Evolutionary conservation across 306 rosid species (phyloP), one percentile per base, ranked within the genome.

Genomic region (Trifolium pratense): DNA sequence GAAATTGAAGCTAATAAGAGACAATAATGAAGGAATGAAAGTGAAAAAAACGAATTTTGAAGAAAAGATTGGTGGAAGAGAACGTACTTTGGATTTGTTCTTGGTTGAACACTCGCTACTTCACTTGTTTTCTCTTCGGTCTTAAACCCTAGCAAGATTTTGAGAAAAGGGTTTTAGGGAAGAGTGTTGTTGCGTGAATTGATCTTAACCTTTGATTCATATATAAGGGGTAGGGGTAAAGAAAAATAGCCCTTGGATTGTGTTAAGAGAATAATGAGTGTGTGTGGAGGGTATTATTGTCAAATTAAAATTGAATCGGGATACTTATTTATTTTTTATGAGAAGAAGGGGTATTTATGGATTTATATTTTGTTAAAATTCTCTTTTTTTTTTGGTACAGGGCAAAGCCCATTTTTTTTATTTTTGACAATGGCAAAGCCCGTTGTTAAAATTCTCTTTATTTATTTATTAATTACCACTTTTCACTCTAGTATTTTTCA

Each of bases 51-150:
- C 9, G 39, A 6, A 34, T 34, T 6, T 6, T 34, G 29, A 52
- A 20, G 14, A 18, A 8, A 53, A 23, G 14, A 7, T 55, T 55
- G 34, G n/a, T 21, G 62, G n/a, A 21, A 56, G 34, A 56, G 62
- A 56, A 56, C 9, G 62, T 56, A 56, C 62, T 36, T 56, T 56
- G 9, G 16, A 56, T 23, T 56, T 23, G 32, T 56, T 56, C 34
- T 53, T 11, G 20, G 56, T 16, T 17, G 57, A 51, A 40, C 1
- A 40, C 0, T 2, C 3, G 2, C 31, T 26, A 26, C 10, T 40
- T 40, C 45, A 4, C 45, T 15, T 43, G n/a, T 12, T 45, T 55
- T 56, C n/a, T 5, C 32, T 12, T 10, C 8, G 11, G 34, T 42
- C 0, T 21, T 56, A 56, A 56, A 56, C 62, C 62, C 62, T 56